Evolutionary conservation across 2,329 filamentous ascomycete species (phyloP).

Genomic region (Bipolaris zeicola): DNA sequence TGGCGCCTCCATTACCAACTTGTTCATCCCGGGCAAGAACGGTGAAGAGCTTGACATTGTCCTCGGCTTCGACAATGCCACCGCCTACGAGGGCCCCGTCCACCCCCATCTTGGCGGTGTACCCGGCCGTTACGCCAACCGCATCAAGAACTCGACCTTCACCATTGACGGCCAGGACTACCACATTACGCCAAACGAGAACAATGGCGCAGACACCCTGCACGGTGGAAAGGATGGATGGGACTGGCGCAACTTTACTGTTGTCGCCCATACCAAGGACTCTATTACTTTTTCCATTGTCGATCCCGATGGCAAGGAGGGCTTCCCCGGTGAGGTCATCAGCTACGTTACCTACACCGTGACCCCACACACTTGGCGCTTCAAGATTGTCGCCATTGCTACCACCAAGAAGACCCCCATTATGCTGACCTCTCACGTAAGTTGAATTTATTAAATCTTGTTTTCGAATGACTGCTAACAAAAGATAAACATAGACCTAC

Average conservation of each 20-base stretch:
- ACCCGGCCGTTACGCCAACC: slow-evolving; percentile 79
- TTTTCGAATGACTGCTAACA: slow-evolving; percentile 1
- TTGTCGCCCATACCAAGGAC: slow-evolving; percentile 68
- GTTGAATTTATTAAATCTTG: slow-evolving; percentile 5
- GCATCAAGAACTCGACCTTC: slow-evolving; percentile 78
- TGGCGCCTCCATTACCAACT: slow-evolving; percentile 73
- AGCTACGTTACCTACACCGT: slow-evolving; percentile 77
- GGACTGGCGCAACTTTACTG: slow-evolving; percentile 78
- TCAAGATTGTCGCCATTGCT: slow-evolving; percentile 73
- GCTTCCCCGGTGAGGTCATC: slow-evolving; percentile 78
- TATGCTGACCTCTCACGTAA: slow-evolving; percentile 75
- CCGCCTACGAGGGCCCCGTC: slow-evolving; percentile 68
- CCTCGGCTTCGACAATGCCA: slow-evolving; percentile 76
- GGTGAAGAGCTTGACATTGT: slow-evolving; percentile 74
- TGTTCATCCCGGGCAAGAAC: slow-evolving; percentile 71
- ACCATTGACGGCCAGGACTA: slow-evolving; percentile 67
- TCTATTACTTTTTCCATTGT: slow-evolving; percentile 78
- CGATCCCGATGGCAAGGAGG: slow-evolving; percentile 74
- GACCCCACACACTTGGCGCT: slow-evolving; percentile 68
- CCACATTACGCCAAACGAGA: slow-evolving; percentile 65
- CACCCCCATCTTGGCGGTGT: slow-evolving; percentile 76
- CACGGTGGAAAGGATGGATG: slow-evolving; percentile 74
- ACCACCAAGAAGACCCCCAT: slow-evolving; percentile 79
- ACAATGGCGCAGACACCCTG: slow-evolving; percentile 62
- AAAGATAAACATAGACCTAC: slow-evolving; percentile 62